Evolutionary conservation across 768 basidiomycete genomes (phyloP).

Genomic region (Porpolomopsis calyptriformis): DNA sequence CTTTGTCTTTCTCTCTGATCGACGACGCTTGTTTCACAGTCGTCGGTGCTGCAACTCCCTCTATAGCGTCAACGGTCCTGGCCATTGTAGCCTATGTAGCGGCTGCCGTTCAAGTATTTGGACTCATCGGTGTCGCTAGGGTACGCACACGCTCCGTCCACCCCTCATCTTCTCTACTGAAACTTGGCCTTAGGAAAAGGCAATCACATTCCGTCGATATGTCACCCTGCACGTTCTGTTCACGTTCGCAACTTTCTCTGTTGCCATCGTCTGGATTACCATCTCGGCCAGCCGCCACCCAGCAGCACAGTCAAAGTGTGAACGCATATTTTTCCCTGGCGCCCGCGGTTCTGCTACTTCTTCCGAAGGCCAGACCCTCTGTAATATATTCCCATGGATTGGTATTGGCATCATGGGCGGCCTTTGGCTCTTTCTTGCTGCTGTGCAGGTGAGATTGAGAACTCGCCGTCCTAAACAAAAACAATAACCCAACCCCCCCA

Average conservation of each 20-base stretch:
- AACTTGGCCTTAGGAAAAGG: slow-evolving; percentile 44
- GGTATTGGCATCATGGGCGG: slow-evolving; percentile 86
- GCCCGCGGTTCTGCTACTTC: slow-evolving; percentile 21
- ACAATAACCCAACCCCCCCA: slow-evolving; percentile 2
- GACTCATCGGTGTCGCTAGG: slow-evolving; percentile 74
- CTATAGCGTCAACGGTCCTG: slow-evolving; percentile 63
- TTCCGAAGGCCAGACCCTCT: slow-evolving; percentile 59
- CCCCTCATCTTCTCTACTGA: slow-evolving; percentile 3
- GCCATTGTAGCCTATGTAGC: slow-evolving; percentile 66
- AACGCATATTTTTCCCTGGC: slow-evolving; percentile 43
- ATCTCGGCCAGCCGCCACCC: slow-evolving; percentile 71
- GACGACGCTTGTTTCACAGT: slow-evolving; percentile 33
- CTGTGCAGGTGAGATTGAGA: slow-evolving; percentile 51
- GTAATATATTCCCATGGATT: slow-evolving; percentile 87
- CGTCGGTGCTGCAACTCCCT: slow-evolving; percentile 78
- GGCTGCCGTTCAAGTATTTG: slow-evolving; percentile 70
- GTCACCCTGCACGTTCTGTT: slow-evolving; percentile 51
- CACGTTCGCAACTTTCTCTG: slow-evolving; percentile 52
- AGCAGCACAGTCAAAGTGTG: slow-evolving; percentile 58
- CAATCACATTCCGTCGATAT: slow-evolving; percentile 56
- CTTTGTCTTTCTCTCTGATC: not conserved
- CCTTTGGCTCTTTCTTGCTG: slow-evolving; percentile 72
- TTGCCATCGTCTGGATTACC: slow-evolving; percentile 73
- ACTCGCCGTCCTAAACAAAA: slow-evolving; percentile 4
- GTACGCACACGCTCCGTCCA: slow-evolving; percentile 28